Evolutionary conservation across 257 asterid species (phyloP).

Genomic region (Buddleja alternifolia): DNA sequence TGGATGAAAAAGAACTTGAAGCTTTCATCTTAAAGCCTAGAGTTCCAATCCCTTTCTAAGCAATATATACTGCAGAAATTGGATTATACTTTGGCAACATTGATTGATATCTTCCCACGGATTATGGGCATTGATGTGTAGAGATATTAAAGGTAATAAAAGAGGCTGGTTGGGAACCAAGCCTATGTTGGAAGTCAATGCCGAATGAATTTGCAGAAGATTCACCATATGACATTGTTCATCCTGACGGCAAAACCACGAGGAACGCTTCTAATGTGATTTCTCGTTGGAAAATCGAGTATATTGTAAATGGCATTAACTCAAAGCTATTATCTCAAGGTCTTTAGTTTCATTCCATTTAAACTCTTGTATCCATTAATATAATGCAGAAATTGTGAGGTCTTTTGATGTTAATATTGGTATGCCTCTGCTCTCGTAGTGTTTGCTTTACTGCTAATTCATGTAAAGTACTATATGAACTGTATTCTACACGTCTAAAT

Average conservation of each 20-base stretch:
- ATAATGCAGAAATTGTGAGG: neutral
- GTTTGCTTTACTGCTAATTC: too few relatives aligned
- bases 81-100: neutral
- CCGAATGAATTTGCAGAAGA: conserved; percentile 50
- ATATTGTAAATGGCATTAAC: conserved; percentile 29
- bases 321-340: conserved; percentile 38
- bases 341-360: neutral
- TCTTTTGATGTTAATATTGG: neutral
- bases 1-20: conserved; percentile 29
- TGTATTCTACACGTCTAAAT: too few relatives aligned
- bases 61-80: neutral
- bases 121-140: neutral
- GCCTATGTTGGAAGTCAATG: conserved; percentile 57
- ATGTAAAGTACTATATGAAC: too few relatives aligned
- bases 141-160: conserved; percentile 44
- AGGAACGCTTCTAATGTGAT: conserved; percentile 28
- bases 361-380: neutral
- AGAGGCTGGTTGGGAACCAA: conserved; percentile 66
- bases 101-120: neutral
- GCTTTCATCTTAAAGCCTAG: conserved; percentile 24
- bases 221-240: conserved; percentile 46
- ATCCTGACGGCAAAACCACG: conserved; percentile 43
- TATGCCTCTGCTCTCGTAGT: too few relatives aligned
- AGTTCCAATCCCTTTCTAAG: conserved; percentile 19
- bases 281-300: conserved; percentile 47